These are phyloP conservation scores for Exophiala phaeomuriformis DNA, from an alignment of 2,329 filamentous ascomycete species.

Conservation along the genomic window DNA sequence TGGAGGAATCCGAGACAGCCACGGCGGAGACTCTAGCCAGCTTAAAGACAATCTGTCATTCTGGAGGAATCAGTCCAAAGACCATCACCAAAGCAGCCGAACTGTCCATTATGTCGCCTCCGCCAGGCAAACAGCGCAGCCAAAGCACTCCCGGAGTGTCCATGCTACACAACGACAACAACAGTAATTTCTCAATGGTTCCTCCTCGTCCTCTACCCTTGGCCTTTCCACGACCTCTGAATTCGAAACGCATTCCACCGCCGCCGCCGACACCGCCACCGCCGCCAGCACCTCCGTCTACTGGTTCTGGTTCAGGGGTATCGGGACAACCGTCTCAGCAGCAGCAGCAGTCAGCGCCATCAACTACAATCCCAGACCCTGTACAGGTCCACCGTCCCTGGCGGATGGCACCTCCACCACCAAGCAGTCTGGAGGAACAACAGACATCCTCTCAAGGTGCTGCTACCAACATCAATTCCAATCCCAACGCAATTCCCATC, in stretches of 20 bases:
- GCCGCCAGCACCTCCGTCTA: slow-evolving; percentile 13
- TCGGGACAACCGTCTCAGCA: not conserved
- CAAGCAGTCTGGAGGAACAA: slow-evolving; percentile 4
- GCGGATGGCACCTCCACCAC: slow-evolving; percentile 8
- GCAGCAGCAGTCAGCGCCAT: slow-evolving; percentile 9
- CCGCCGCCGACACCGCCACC: slow-evolving; percentile 11
- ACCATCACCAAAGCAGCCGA: slow-evolving; percentile 17
- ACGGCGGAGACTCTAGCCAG: not conserved
- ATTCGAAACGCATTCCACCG: slow-evolving; percentile 19
- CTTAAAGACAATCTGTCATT: not conserved
- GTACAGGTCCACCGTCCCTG: not conserved
- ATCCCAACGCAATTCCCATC: slow-evolving; percentile 49
- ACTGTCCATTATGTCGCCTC: slow-evolving; percentile 15
- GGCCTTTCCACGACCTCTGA: slow-evolving; percentile 12
- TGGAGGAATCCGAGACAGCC: not conserved
- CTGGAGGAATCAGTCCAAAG: slow-evolving; percentile 19
- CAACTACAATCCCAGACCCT: not conserved
- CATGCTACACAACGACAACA: not conserved
- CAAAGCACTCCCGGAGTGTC: slow-evolving; percentile 11
- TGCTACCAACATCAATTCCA: slow-evolving; percentile 1
- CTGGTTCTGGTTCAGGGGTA: slow-evolving; percentile 18
- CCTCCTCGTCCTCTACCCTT: slow-evolving; percentile 2
- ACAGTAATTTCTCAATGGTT: not conserved
- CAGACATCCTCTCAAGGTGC: slow-evolving; percentile 15
- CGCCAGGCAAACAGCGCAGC: slow-evolving; percentile 4